Percentiles rank a stretch among this genome's conserved stretches.
phyloP scores from a whole-genome alignment of 2,329 filamentous ascomycete genomes.

The Coniochaeta sp. region DNA sequence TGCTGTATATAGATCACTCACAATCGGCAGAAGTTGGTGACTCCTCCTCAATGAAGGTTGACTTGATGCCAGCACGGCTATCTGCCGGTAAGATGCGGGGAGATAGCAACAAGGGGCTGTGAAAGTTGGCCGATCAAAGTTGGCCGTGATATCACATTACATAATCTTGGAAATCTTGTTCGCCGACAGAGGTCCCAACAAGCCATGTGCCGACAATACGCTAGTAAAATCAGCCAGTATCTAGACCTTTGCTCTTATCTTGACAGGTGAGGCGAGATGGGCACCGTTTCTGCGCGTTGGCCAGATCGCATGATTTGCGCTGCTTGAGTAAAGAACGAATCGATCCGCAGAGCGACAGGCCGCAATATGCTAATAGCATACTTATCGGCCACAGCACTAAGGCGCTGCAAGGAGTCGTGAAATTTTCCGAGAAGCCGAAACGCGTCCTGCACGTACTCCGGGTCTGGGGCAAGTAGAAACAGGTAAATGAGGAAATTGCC shows the following conservation, averaged over 20 bases:
- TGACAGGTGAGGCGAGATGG: background rate
- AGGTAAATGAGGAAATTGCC: slow-evolving; percentile 42
- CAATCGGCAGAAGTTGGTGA: background rate
- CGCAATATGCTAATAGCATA: slow-evolving; percentile 24
- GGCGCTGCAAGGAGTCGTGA: slow-evolving; percentile 26
- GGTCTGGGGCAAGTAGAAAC: slow-evolving; percentile 33
- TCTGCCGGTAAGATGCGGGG: background rate
- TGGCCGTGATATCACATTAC: background rate
- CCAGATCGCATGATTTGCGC: slow-evolving; percentile 9
- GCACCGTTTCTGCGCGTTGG: background rate
- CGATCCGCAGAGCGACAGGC: slow-evolving; percentile 27
- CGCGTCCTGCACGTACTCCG: slow-evolving; percentile 23
- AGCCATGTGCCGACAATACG: background rate
- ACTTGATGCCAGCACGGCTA: background rate
- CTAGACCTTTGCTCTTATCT: background rate
- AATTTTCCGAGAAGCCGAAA: slow-evolving; percentile 28
- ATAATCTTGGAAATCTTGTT: background rate
- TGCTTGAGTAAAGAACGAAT: slow-evolving; percentile 32
- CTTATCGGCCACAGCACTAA: slow-evolving; percentile 21
- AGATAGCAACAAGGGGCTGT: background rate
- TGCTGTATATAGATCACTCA: background rate
- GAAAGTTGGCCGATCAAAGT: background rate
- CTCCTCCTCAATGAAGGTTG: background rate
- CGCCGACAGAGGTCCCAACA: background rate
- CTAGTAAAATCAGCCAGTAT: background rate